These are phyloP conservation scores for Aspergillus cejpii DNA, from an alignment of 2,329 filamentous ascomycete species.

Conservation along the genomic window DNA sequence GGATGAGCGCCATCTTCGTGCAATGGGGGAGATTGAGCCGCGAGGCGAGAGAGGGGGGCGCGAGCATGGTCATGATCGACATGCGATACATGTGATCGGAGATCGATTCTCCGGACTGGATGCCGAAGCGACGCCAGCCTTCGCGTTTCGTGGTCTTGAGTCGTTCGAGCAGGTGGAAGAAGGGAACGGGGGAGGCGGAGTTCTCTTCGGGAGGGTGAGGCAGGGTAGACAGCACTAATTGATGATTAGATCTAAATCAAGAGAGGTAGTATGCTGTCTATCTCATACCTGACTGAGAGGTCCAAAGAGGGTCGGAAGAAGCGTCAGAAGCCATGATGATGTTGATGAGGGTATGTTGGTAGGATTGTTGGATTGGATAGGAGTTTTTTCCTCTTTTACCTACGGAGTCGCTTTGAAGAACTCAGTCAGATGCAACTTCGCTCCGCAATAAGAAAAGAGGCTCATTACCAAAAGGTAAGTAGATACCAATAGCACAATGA, in stretches of 20 bases:
- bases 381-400: no score
- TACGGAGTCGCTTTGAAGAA: no score
- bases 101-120: slow-evolving; percentile 74
- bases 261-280: not conserved
- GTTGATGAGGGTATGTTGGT: not conserved
- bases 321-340: slow-evolving; percentile 27
- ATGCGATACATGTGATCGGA: slow-evolving; percentile 99
- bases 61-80: slow-evolving; percentile 91
- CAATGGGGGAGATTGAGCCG: slow-evolving; percentile 73
- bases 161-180: slow-evolving; percentile 89
- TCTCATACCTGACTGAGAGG: slow-evolving; percentile 31
- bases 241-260: not conserved
- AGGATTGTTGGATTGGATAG: slow-evolving; percentile 4
- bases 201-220: slow-evolving; percentile 54
- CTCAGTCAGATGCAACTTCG: no score
- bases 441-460: no score
- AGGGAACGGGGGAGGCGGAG: slow-evolving; percentile 69
- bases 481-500: no score
- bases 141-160: slow-evolving; percentile 95
- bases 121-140: slow-evolving; percentile 86
- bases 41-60: slow-evolving; percentile 64
- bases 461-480: no score
- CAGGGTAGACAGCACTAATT: slow-evolving; percentile 58
- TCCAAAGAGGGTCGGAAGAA: slow-evolving; percentile 26
- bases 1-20: slow-evolving; percentile 90